Percentiles rank a stretch among this genome's conserved stretches.
phyloP scores from a whole-genome alignment of 176 grass and related monocot species.

The Leersia perrieri region DNA sequence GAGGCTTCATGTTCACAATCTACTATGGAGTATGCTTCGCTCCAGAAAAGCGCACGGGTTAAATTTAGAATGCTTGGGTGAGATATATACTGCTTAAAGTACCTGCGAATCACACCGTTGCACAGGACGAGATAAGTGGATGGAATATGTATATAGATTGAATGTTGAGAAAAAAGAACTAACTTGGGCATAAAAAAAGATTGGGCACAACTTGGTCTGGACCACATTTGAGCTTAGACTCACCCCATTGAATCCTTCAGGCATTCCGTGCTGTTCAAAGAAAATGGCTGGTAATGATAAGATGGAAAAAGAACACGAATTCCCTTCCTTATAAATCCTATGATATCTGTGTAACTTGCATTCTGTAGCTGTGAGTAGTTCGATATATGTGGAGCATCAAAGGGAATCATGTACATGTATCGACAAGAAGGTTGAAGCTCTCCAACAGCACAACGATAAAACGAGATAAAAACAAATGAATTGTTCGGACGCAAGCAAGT shows the following conservation, averaged over 20 bases:
- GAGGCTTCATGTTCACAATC: not conserved
- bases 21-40: not conserved
- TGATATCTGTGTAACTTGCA: conserved; percentile 1
- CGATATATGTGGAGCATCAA: not conserved
- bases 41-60: not conserved
- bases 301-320: not conserved
- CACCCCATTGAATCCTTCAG: not conserved
- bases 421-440: conserved; percentile 20
- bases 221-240: not conserved
- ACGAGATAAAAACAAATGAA: conserved; percentile 30
- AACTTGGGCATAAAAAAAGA: too few relatives aligned
- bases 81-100: not conserved
- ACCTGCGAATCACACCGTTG: not conserved
- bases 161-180: too few relatives aligned
- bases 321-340: conserved; percentile 16
- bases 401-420: conserved; percentile 22
- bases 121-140: too few relatives aligned
- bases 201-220: too few relatives aligned
- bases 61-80: not conserved
- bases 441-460: fast-evolving
- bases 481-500: conserved; percentile 3
- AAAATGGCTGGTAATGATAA: not conserved
- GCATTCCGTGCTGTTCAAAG: not conserved
- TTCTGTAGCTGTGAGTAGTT: not conserved
- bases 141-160: too few relatives aligned